Conservation (phyloP, 23 red algal species). For the Gracilariopsis chorda region DNA sequence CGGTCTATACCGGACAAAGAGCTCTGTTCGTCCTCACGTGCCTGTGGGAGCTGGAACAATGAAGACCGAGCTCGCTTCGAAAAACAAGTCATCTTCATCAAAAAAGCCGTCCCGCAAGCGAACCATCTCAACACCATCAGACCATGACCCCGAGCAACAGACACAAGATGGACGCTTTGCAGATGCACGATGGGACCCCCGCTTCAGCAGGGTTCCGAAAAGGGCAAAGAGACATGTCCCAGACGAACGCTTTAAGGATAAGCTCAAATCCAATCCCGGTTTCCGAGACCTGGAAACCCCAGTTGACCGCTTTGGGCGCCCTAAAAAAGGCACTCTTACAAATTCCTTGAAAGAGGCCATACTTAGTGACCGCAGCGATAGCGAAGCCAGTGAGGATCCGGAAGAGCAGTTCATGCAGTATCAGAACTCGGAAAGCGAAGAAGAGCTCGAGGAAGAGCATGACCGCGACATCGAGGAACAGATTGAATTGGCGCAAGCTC, state of each 20-base stretch:
- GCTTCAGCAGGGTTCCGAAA: slow-evolving; percentile 62
- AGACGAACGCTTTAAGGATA: slow-evolving; percentile 43
- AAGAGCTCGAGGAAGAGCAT: slow-evolving; percentile 18
- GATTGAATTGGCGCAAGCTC: neutral
- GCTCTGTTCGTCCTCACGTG: too few relatives aligned
- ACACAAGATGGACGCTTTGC: slow-evolving; percentile 45
- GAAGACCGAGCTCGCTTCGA: too few relatives aligned
- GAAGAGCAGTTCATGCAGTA: neutral
- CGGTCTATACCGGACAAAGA: too few relatives aligned
- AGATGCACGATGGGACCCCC: slow-evolving; percentile 35
- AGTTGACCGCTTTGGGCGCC: slow-evolving; percentile 63
- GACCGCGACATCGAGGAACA: neutral
- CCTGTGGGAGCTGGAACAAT: too few relatives aligned
- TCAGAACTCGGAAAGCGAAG: neutral
- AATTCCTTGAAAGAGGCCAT: neutral
- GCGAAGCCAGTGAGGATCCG: neutral
- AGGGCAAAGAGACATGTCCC: slow-evolving; percentile 32
- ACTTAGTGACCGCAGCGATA: neutral
- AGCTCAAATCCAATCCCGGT: slow-evolving; percentile 20
- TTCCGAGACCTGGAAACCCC: slow-evolving; percentile 40
- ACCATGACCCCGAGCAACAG: neutral
- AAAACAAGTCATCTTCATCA: neutral
- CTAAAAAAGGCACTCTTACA: slow-evolving; percentile 4
- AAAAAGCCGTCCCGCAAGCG: neutral
- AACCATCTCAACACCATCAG: neutral